Evolutionary conservation across 805 yeast species (phyloP).

Genomic region (Starmerella geochares): DNA sequence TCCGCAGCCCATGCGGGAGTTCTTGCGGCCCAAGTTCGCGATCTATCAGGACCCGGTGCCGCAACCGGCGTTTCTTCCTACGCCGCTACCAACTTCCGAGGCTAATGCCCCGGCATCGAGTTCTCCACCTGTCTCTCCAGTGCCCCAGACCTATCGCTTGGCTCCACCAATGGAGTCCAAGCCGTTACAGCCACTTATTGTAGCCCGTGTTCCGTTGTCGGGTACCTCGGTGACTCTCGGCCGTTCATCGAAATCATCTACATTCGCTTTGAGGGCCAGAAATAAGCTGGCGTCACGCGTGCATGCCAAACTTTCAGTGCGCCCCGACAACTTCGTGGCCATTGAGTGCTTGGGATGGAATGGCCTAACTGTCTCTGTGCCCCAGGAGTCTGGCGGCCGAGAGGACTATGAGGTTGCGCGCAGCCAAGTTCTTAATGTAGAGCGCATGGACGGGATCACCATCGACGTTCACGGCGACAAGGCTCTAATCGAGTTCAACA

Average conservation of each 20-base stretch:
- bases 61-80: slow-evolving; percentile 14
- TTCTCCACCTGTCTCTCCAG: slow-evolving; percentile 19
- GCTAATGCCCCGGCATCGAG: slow-evolving; percentile 17
- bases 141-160: not conserved
- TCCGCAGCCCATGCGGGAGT: slow-evolving; percentile 4
- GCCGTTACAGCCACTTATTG: slow-evolving; percentile 15
- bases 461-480: slow-evolving; percentile 65
- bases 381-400: slow-evolving; percentile 46
- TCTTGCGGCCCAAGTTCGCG: slow-evolving; percentile 9
- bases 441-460: slow-evolving; percentile 49
- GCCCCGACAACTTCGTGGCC: slow-evolving; percentile 36
- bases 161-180: not conserved
- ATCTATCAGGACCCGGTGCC: slow-evolving; percentile 17
- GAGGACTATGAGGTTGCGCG: slow-evolving; percentile 43
- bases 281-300: slow-evolving; percentile 54
- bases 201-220: slow-evolving; percentile 17
- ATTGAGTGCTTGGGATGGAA: slow-evolving; percentile 73
- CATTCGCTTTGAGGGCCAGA: slow-evolving; percentile 40
- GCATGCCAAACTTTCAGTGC: slow-evolving; percentile 47
- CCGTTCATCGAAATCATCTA: slow-evolving; percentile 55
- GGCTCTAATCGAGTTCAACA: slow-evolving; percentile 41
- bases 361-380: slow-evolving; percentile 61
- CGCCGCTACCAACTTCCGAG: slow-evolving; percentile 25
- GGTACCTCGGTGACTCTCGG: slow-evolving; percentile 43
- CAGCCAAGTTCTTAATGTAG: slow-evolving; percentile 56